Evolutionary conservation across 2,329 filamentous ascomycete genomes (phyloP), one percentile per base, ranked within the genome.

Genomic region (Exophiala viscosa): DNA sequence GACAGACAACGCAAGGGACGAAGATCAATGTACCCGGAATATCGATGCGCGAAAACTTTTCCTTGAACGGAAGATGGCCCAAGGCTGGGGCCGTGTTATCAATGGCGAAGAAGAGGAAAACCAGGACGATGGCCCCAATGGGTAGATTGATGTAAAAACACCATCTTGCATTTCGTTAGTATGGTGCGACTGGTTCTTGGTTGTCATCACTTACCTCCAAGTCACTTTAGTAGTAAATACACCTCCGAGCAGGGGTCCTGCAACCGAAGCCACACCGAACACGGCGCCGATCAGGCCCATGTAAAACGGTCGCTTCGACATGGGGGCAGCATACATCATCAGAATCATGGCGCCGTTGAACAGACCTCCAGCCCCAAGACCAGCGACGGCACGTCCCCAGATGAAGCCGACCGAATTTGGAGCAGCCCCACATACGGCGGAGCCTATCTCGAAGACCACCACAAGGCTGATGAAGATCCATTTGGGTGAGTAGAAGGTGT

Each of bases 391-490:
- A 50, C 77, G 69, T 8, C 77, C 77, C 39, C 78, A 65, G 60
- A 80, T 79, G 38, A 80, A 63, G 11, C 75, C 70, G 2, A 62
- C 70, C 1, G 72, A 76, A 57, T 71, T 77, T n/a, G 75, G 75
- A 7, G 77, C 76, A 35, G 68, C 65, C 28, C 60, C 77, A 54
- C 76, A 79, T 46, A 80, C 66, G n/a, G 74, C 65, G 11, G 72
- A 76, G n/a, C 77, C 77, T 46, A 79, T 42, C 59, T 79, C 76
- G 63, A 80, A 80, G 61, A 77, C 70, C 53, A 67, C 61, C 18
- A 78, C 66, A 0, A 72, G 70, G n/a, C 57, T 55, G 13, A 78
- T 57, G 61, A 72, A 77, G 32, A 76, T 64, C 68, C 69, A 74
- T 64, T 79, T 79, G 62, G 70, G 62, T 1, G 63, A 65, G 60